phyloP scores from a whole-genome alignment of 1,139 yeast species.

The Debaryomyces udenii region DNA sequence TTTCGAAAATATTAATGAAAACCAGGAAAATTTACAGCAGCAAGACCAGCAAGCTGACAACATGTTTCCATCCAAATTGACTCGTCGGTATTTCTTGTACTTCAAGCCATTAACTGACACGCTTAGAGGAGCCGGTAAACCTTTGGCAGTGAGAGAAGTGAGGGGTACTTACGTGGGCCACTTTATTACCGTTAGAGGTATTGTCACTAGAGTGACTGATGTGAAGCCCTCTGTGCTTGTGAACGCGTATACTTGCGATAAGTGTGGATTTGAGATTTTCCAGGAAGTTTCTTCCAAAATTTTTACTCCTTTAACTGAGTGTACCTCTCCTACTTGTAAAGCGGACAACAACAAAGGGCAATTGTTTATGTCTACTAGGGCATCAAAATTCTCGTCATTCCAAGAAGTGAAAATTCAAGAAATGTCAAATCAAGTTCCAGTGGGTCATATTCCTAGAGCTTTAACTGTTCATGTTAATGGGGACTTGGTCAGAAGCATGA shows the following conservation, averaged over 20 bases:
- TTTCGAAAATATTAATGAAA: conserved; percentile 19
- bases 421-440: conserved; percentile 93
- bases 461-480: conserved; percentile 88
- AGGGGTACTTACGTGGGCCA: conserved; percentile 85
- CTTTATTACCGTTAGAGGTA: conserved; percentile 88
- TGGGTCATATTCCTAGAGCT: conserved; percentile 94
- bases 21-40: conserved; percentile 14
- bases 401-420: conserved; percentile 97
- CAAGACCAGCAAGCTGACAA: conserved; percentile 35
- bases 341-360: conserved; percentile 86
- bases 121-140: conserved; percentile 47
- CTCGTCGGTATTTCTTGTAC: conserved; percentile 84
- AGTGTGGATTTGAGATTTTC: conserved; percentile 95
- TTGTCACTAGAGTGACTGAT: conserved; percentile 92
- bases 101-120: conserved; percentile 72
- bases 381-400: conserved; percentile 91
- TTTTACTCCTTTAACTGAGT: conserved; percentile 83
- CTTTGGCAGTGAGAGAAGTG: conserved; percentile 86
- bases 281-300: conserved; percentile 89
- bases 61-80: conserved; percentile 81
- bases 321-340: conserved; percentile 79
- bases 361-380: conserved; percentile 90
- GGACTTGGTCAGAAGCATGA: conserved; percentile 78
- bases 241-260: conserved; percentile 95
- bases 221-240: conserved; percentile 92